A percentile compares a stretch with the other conserved stretches of the same genome.
These are phyloP conservation scores for Papiliotrema flavescens DNA, from an alignment of 1,284 basidiomycete genomes.

Conservation along the genomic window DNA sequence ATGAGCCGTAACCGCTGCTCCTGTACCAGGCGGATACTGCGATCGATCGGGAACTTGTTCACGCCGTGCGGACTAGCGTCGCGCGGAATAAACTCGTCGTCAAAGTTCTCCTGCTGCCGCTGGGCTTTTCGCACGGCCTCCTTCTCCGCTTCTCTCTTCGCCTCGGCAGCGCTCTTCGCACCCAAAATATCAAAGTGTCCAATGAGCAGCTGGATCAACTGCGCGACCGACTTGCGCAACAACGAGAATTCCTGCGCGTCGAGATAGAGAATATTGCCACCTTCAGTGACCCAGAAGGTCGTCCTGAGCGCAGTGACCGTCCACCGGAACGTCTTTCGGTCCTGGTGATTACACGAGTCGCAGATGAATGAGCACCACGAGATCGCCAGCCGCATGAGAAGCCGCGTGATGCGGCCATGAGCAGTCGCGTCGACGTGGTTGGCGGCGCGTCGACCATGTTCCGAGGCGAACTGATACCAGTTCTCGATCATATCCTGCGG, in stretches of 20 bases:
- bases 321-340: conserved; percentile 97
- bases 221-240: conserved; percentile 86
- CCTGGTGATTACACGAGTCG: conserved; percentile 94
- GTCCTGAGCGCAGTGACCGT: conserved; percentile 96
- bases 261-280: conserved; percentile 85
- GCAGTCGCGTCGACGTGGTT: conserved; percentile 76
- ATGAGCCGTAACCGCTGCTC: conserved; percentile 63
- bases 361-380: conserved; percentile 98
- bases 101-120: conserved; percentile 53
- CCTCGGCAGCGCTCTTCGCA: conserved; percentile 80
- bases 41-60: conserved; percentile 49
- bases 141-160: conserved; percentile 80
- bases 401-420: conserved; percentile 71
- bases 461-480: conserved; percentile 94
- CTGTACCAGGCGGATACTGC: conserved; percentile 67
- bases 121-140: conserved; percentile 67
- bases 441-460: conserved; percentile 80
- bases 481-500: conserved; percentile 88
- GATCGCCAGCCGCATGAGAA: conserved; percentile 82
- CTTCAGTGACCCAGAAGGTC: conserved; percentile 81
- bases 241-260: conserved; percentile 84
- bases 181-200: conserved; percentile 98
- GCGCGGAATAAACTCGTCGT: conserved; percentile 49
- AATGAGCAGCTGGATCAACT: conserved; percentile 93
- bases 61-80: conserved; percentile 29